Evolutionary conservation across 192 early-diverging fungal genomes (phyloP), one percentile per base, ranked within the genome.

Genomic region (Endogone sp.): DNA sequence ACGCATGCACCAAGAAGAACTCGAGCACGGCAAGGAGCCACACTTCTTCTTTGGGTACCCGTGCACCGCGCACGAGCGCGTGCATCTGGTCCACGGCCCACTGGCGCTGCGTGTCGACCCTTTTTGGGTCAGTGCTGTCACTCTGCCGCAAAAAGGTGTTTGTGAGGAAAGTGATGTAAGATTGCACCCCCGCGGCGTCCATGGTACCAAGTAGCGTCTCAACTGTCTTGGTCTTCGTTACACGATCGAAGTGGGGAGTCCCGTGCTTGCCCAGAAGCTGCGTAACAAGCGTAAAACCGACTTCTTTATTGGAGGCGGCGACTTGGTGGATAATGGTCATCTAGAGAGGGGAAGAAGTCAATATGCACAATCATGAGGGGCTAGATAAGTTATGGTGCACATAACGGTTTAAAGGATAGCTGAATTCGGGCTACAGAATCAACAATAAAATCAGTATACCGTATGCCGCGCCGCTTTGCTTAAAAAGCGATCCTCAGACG

Each of bases 51-150:
- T 89, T 91, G n/a, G 91, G 86, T 31, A 94, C 75, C 68, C 90
- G 87, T n/a, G 80, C 74, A 62, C 90, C 89, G 25, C 85, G 80
- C 65, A 95, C 79, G 29, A 98, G 76, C 23, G 84, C 73, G 56
- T 88, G 78, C 86, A 98, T 88, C 77, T 95, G 93, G 44, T 94
- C 88, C 8, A 94, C 55, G 4, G 84, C 88, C 96, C 96, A 98
- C 37, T 73, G 77, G 56, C 93, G 86, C 70, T 84, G 87, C 29
- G 75, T 71, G 59, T 89, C 85, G n/a, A n/a, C n/a, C n/a, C 32
- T 44, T 9, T 74, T 63, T 3, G 23, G 55, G 25, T 49, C 70
- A 23, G 62, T 63, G 37, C 56, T 62, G 16, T 68, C 72, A 8
- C 71, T 63, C 54, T 85, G 87, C 56, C 81, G 72, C 62, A 93